phyloP scores from a whole-genome alignment of 305 asterid genomes.

The Plantago lanceolata region DNA sequence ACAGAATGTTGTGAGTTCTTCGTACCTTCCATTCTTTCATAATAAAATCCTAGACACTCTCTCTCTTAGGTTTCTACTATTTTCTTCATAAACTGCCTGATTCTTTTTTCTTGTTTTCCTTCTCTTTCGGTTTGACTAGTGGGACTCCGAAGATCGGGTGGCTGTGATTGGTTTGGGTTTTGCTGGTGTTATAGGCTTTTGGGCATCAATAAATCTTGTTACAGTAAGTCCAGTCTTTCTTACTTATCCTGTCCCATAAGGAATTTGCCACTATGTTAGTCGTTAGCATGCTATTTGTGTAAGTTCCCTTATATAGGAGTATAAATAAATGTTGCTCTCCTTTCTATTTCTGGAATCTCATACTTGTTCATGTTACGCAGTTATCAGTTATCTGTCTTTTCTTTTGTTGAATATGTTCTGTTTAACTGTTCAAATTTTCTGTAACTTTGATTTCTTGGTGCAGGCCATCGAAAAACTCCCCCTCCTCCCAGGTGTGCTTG shows the following conservation, averaged over 20 bases:
- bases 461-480: slow-evolving; percentile 83
- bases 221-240: slow-evolving; percentile 42
- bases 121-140: slow-evolving; percentile 35
- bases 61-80: not conserved
- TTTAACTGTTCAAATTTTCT: slow-evolving; percentile 16
- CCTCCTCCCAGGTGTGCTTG: slow-evolving; percentile 61
- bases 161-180: slow-evolving; percentile 84
- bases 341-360: not conserved
- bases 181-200: slow-evolving; percentile 63
- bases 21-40: not conserved
- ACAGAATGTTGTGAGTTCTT: slow-evolving; percentile 41
- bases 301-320: too few relatives aligned
- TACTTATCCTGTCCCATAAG: not conserved
- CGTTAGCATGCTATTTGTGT: not conserved
- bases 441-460: slow-evolving; percentile 14
- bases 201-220: slow-evolving; percentile 72
- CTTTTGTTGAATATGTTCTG: not conserved
- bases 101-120: not conserved
- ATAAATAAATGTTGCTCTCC: too few relatives aligned
- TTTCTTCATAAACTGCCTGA: not conserved
- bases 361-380: slow-evolving; percentile 8
- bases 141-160: slow-evolving; percentile 89
- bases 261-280: not conserved
- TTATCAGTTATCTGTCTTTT: not conserved
- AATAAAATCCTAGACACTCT: not conserved